phyloP scores from a whole-genome alignment of 2,329 filamentous ascomycete species.

The Zymoseptoria pseudotritici region DNA sequence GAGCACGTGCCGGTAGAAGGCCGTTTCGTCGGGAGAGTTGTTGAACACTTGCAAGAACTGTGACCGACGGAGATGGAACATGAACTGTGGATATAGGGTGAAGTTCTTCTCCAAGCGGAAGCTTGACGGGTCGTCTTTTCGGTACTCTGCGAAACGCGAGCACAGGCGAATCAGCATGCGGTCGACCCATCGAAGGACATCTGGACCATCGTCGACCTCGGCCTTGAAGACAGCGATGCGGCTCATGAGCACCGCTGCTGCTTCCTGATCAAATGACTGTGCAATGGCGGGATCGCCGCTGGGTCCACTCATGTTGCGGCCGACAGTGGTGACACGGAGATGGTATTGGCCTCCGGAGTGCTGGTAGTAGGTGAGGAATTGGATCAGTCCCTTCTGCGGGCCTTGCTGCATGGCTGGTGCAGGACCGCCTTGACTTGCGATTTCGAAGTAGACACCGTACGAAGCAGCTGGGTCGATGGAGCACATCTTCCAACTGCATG shows the following conservation, averaged over 20 bases:
- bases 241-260: constrained; percentile 96
- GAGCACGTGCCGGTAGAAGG: constrained; percentile 95
- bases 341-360: constrained; percentile 96
- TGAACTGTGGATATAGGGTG: constrained; percentile 96
- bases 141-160: constrained; percentile 93
- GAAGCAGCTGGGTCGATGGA: constrained; percentile 90
- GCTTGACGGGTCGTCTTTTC: constrained; percentile 94
- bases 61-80: constrained; percentile 96
- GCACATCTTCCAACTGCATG: constrained; percentile 99
- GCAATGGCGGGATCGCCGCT: constrained; percentile 91
- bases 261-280: constrained; percentile 97
- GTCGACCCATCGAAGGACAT: constrained; percentile 96
- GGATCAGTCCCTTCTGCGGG: constrained; percentile 89
- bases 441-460: constrained; percentile 96
- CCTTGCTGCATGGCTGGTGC: constrained; percentile 68
- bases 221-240: constrained; percentile 98
- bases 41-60: constrained; percentile 99
- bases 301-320: constrained; percentile 82
- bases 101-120: constrained; percentile 99
- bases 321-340: constrained; percentile 88
- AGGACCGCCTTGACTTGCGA: constrained; percentile 85
- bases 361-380: constrained; percentile 98
- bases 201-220: constrained; percentile 96
- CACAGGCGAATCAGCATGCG: constrained; percentile 96
- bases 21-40: constrained; percentile 97